phyloP scores from a whole-genome alignment of 108 stramenopile species.

The Aurantiochytrium sp. region DNA sequence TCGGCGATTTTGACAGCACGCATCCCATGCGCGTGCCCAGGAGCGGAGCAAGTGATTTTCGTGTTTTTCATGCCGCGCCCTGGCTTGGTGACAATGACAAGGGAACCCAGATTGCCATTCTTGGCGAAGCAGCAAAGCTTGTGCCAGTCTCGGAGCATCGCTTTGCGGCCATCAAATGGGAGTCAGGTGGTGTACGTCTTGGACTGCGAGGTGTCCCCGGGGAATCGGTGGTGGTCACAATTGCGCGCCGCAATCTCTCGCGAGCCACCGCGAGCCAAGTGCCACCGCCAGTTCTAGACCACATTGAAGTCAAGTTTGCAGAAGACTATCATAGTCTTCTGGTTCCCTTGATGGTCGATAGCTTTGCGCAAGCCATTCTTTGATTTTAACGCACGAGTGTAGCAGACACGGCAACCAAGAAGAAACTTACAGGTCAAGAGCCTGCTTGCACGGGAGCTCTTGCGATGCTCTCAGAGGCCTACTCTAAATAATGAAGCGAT shows the following conservation, averaged over 20 bases:
- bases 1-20: not conserved
- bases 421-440: too few relatives aligned
- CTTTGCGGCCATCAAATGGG: not conserved
- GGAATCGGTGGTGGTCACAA: not conserved
- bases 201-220: not conserved
- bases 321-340: too few relatives aligned
- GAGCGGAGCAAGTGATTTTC: not conserved
- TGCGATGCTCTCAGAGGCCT: too few relatives aligned
- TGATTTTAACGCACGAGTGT: too few relatives aligned
- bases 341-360: too few relatives aligned
- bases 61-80: not conserved
- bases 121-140: conserved; percentile 3
- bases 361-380: too few relatives aligned
- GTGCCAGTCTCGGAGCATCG: conserved; percentile 13
- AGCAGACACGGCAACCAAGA: too few relatives aligned
- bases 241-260: not conserved
- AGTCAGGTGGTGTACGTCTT: not conserved
- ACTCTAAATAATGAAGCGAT: too few relatives aligned
- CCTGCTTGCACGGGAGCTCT: too few relatives aligned
- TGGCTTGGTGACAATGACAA: not conserved
- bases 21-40: not conserved
- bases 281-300: not conserved
- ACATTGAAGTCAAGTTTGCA: too few relatives aligned
- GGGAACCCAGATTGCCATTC: not conserved
- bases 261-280: not conserved